Evolutionary conservation across 2,329 filamentous ascomycete genomes (phyloP), one percentile per base, ranked within the genome.

Genomic region (Aspergillus awamori): DNA sequence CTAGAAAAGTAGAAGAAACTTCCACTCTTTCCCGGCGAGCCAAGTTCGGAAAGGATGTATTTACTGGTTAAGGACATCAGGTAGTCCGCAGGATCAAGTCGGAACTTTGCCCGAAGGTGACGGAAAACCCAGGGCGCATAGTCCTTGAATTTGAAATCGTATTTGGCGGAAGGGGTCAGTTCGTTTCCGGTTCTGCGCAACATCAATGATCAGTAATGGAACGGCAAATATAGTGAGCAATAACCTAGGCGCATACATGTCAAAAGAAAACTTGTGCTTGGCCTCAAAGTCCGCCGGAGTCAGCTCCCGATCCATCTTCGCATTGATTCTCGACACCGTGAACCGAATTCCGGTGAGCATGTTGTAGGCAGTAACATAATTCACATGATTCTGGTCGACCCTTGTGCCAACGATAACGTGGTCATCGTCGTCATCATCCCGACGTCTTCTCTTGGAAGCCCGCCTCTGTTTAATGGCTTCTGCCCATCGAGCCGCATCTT

Each of bases 71-170:
- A 81, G 7, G 95, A 99, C 88, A 99, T 96, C 63, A 99, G 87
- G 75, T 99, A 99, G 78, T 99, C 95, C 68, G 94, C 95, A 22
- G 95, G 95, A 74, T 99, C 95, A 58, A 98, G 86, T 69, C 90
- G 88, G 81, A 99, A 99, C 65, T 89, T 90, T 53, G 87, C 83
- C 67, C 95, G 91, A 47, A 99, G 84, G 78, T 93, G 92, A 71
- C 95, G 92, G 79, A 99, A 99, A 61, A 99, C 95, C 93, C 94
- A 98, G 60, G 95, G 95, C n/a, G 94, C 94, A 78, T 99, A 99
- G 80, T 99, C 95, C 81, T 99, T 99, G 84, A 99, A 99, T 79
- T 99, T 99, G 87, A 99, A 99, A 81, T 99, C 95, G 82, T 99
- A 99, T 80, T 99, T 98, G 69, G 95, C 93, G 64, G 94, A 97